These are phyloP conservation scores for Metschnikowia drakensbergensis DNA, from an alignment of 805 yeast species.

Conservation along the genomic window DNA sequence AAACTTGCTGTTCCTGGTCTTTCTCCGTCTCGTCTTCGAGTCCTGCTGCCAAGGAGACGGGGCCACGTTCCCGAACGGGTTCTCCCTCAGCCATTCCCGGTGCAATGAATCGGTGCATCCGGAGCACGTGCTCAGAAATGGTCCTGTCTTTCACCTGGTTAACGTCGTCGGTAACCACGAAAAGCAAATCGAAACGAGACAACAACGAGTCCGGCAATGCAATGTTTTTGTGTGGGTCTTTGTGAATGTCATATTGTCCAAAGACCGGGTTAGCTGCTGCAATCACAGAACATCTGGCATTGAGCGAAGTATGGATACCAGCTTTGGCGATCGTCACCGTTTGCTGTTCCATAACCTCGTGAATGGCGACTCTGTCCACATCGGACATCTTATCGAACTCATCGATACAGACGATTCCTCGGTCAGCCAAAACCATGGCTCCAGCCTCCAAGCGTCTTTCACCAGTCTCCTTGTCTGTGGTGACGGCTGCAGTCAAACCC, in stretches of 20 bases:
- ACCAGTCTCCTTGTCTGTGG: slow-evolving; percentile 94
- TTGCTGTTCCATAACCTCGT: slow-evolving; percentile 99
- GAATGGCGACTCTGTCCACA: slow-evolving; percentile 94
- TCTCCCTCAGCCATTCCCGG: slow-evolving; percentile 90
- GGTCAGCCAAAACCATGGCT: slow-evolving; percentile 97
- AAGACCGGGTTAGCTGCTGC: slow-evolving; percentile 98
- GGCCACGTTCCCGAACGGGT: slow-evolving; percentile 77
- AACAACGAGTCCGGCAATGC: slow-evolving; percentile 94
- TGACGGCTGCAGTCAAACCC: slow-evolving; percentile 98
- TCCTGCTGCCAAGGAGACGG: slow-evolving; percentile 78
- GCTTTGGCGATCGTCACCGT: slow-evolving; percentile 98
- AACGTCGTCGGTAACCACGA: slow-evolving; percentile 94
- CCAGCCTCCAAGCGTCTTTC: slow-evolving; percentile 97
- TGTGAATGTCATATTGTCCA: slow-evolving; percentile 94
- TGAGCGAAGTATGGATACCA: slow-evolving; percentile 93
- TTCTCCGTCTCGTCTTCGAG: slow-evolving; percentile 48
- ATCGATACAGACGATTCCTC: slow-evolving; percentile 97
- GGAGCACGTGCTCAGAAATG: slow-evolving; percentile 89
- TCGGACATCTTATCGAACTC: slow-evolving; percentile 99
- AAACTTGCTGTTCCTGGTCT: slow-evolving; percentile 59
- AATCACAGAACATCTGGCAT: slow-evolving; percentile 93
- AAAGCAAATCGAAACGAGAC: slow-evolving; percentile 93
- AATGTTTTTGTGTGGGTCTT: slow-evolving; percentile 93
- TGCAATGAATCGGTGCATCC: slow-evolving; percentile 87
- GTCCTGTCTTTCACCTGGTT: slow-evolving; percentile 78